Evolutionary conservation across 1,284 basidiomycete genomes (phyloP), one percentile per base, ranked within the genome.

Genomic region (Austroboletus novae-zelandiae): DNA sequence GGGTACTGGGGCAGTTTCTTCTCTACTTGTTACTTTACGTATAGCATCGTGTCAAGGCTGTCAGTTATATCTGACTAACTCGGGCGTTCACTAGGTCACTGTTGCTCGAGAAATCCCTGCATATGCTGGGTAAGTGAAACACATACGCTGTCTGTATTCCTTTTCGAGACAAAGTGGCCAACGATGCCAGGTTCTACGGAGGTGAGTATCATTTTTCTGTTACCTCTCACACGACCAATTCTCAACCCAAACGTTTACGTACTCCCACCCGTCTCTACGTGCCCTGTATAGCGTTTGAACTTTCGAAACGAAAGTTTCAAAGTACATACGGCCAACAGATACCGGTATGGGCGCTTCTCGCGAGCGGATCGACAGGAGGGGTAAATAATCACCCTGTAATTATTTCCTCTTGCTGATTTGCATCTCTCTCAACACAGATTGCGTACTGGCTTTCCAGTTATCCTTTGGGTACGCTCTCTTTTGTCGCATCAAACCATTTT

Each of bases 401-500:
- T 14, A 2, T 14, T 32, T 32, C 31, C 31, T 32, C 14, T 32
- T 32, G 3, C 10, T 27, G 7, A 31, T 17, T 45, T n/a, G 39
- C 48, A 20, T 5, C 15, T 42, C 17, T 20, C 2, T 50, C 9
- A 14, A 40, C 11, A 9, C 41, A 91, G 87, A 83, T 94, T 43
- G 84, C 85, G 1, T 98, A 99, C 67, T 99, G 96, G 96, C 77
- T 97, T 4, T 80, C 91, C 3, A 95, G 87, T 64, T 98, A 97
- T 67, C 95, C 93, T 0, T 74, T 94, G 5, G 87, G 86, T 87
- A 45, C 18, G 68, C 30, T 9, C 9, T 36, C 11, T 44, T 30
- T 39, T 39, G 5, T 23, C 20, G 20, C 32, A 27, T 23, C 4
- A 6, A 9, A 2, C 10, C 15, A 35, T 1, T 13, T 17, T 34